Base-by-base conservation (phyloP, 2,329 filamentous ascomycete genomes). In the Fusarium nematophilum region DNA sequence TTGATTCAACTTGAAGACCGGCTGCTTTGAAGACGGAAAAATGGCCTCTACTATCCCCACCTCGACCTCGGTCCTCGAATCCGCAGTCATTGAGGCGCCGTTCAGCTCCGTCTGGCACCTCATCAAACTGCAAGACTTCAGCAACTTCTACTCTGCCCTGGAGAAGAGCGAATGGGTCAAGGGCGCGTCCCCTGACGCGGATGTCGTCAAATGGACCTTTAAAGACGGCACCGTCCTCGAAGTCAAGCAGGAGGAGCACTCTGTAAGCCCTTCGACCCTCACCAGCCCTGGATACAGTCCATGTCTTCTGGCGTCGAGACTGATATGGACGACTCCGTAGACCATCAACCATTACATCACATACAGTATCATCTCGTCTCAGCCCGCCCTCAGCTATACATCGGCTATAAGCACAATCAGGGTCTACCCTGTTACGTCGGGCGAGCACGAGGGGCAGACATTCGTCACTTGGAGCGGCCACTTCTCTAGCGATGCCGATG, bases 201-300 rank as follows among this genome's bases (percentile, higher is more conserved):
- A 90, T 67, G 76, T 90, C 52, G 83, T 90, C 69, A 83, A 83
- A 73, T 91, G 88, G 88, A 84, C 81, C 15, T 91, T 91, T 80
- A 86, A 87, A 73, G 89, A 91, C 68, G 87, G 87, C 43, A 86
- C 83, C 23, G 82, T 85, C 50, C 77, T 90, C 15, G 87, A 91
- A 73, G 86, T 91, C 65, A 91, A 91, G 85, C 87, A 89, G 78
- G 89, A 91, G 76, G 89, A 90, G 79, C 88, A 91, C 77, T 89
- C 85, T 64, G 86, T 89, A 75, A 57, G 83, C 33, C n/a, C 6
- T 21, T 21, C 4, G 21, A 21, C 21, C 21, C 4, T 21, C 4
- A 21, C 21, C 6, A 6, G 14, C 2, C 11, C n/a, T 10, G 2
- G 7, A 40, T 18, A 33, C 26, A 29, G 18, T n/a, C 11, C 15